These are phyloP conservation scores for Saitozyma podzolica DNA, from an alignment of 768 basidiomycete genomes.

Conservation along the genomic window DNA sequence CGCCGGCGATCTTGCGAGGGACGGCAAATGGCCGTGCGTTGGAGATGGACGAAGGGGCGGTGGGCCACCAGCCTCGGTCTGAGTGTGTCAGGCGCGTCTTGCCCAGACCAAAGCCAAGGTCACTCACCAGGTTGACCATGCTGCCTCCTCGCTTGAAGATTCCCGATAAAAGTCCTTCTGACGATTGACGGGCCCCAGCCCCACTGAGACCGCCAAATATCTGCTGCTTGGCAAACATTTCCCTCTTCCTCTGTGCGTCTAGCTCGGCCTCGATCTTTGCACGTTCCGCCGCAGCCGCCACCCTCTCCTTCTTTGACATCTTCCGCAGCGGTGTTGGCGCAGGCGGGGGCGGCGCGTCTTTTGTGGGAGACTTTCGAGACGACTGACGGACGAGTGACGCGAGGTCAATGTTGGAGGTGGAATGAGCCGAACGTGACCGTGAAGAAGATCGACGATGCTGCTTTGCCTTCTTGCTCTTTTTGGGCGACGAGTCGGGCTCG, in stretches of 20 bases:
- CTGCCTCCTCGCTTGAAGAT: conserved; percentile 48
- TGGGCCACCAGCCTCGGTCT: conserved; percentile 16
- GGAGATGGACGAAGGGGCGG: conserved; percentile 25
- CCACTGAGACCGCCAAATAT: conserved; percentile 34
- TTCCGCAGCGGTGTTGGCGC: conserved; percentile 38
- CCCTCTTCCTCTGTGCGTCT: conserved; percentile 48
- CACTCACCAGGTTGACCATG: conserved; percentile 50
- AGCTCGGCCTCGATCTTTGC: conserved; percentile 40
- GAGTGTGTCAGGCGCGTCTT: conserved; percentile 5
- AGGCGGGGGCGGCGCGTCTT: conserved; percentile 29
- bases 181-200: neutral
- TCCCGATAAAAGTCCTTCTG: conserved; percentile 38
- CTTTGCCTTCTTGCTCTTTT: neutral
- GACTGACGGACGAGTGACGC: conserved; percentile 10
- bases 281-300: conserved; percentile 33
- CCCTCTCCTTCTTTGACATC: conserved; percentile 39
- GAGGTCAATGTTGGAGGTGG: conserved; percentile 16
- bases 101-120: neutral
- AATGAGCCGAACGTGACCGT: neutral
- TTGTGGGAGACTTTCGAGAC: neutral
- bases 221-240: conserved; percentile 52
- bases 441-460: neutral
- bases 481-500: conserved; percentile 2
- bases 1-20: conserved; percentile 17
- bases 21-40: conserved; percentile 27